A percentile compares a stretch with the other conserved stretches of the same genome.
Evolutionary conservation across 2,329 filamentous ascomycete species (phyloP).

Genomic region (Sclerotinia spermophila): DNA sequence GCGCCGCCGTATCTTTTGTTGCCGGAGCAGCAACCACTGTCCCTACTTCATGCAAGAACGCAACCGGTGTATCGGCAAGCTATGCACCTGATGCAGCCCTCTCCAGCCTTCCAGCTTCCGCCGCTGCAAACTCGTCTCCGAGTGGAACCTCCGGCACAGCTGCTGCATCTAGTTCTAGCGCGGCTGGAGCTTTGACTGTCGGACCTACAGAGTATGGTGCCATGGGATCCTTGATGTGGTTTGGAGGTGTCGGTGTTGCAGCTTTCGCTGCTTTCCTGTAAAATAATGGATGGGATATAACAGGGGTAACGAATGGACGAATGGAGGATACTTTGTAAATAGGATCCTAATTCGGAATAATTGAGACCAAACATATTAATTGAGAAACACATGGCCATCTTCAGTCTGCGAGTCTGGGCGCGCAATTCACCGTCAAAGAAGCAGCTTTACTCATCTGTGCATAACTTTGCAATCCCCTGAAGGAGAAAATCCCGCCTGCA

Average conservation of each 20-base stretch:
- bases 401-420: too few species aligned
- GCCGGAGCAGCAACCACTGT: slow-evolving; percentile 37
- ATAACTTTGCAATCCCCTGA: background rate
- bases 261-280: slow-evolving; percentile 23
- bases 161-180: slow-evolving; percentile 12
- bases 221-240: slow-evolving; percentile 22
- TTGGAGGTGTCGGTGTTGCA: slow-evolving; percentile 21
- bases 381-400: background rate
- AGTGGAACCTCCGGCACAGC: slow-evolving; percentile 6
- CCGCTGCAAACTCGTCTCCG: slow-evolving; percentile 6
- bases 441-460: background rate
- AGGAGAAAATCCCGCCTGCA: background rate
- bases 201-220: slow-evolving; percentile 12
- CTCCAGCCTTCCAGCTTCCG: slow-evolving; percentile 22
- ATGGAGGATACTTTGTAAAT: background rate
- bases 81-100: slow-evolving; percentile 22
- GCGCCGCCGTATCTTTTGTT: slow-evolving; percentile 54
- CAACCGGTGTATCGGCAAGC: slow-evolving; percentile 35
- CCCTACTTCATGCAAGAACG: slow-evolving; percentile 41
- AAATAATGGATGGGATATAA: slow-evolving; percentile 5
- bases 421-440: background rate
- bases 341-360: background rate
- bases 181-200: slow-evolving; percentile 17
- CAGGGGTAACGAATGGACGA: slow-evolving; percentile 10
- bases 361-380: slow-evolving; percentile 1